Evolutionary conservation across 176 grass and related monocot species (phyloP), one percentile per base, ranked within the genome.

Genomic region (Miscanthus lutarioriparius): DNA sequence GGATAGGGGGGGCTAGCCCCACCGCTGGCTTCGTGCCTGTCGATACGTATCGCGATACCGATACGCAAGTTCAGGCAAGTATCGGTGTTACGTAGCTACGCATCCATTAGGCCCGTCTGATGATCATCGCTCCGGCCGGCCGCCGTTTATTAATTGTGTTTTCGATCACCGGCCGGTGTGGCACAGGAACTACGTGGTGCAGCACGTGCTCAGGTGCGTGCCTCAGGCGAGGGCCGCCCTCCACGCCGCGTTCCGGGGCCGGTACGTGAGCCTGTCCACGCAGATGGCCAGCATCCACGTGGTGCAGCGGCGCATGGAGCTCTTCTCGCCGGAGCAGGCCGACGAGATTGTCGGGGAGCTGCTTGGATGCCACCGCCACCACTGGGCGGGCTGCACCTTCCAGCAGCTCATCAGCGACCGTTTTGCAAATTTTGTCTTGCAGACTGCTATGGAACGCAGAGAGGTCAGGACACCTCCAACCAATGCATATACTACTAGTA

Each of bases 211-310:
- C 4, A 3, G 10, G 67, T 5, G 49, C 27, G 65, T 61, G 48
- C 45, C 25, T 16, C 38, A 14, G 65, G 62, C 67, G 13, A 59
- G 14, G 25, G 28, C 72, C 0, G 2, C 2, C 1, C 38, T 79
- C 19, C 75, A 78, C 54, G 14, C 8, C 2, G 12, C 11, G 1
- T 80, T 86, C 51, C 75, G 38, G 37, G 54, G 54, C 39, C 28
- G 10, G 27, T 86, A 80, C 76, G 49, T 47, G 75, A 36, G 38
- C 53, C 76, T 86, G 67, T 47, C 84, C 19, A 45, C 20, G 67
- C 84, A 86, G 84, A 64, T 33, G 75, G 27, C 26, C 67, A 39
- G 84, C 76, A 86, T 76, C 84, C 67, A 86, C 76, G 84, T 86
- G 5, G 76, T 86, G 76, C 84, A 86, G 84, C 20, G 10, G 0